Percentiles rank a stretch among this genome's conserved stretches.
phyloP scores from a whole-genome alignment of 2,329 filamentous ascomycete species.

The Trichoderma sp. region DNA sequence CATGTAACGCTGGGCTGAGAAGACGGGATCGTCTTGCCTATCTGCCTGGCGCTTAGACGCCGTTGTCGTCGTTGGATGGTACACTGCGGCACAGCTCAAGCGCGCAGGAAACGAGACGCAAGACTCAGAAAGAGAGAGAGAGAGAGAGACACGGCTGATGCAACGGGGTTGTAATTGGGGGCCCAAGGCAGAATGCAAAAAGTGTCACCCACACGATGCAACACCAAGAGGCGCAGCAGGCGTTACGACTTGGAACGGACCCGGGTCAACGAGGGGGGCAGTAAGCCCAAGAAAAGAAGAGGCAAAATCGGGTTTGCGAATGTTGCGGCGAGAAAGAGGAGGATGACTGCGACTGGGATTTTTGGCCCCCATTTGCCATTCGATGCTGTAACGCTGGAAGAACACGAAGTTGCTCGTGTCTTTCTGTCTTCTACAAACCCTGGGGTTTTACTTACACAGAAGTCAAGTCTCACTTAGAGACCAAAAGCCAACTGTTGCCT shows the following conservation, averaged over 20 bases:
- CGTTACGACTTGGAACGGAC: not conserved
- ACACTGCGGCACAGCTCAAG: not conserved
- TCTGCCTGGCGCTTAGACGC: not conserved
- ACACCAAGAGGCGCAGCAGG: not conserved
- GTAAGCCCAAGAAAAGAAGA: too few species aligned
- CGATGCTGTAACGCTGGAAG: too few species aligned
- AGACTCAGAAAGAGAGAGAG: too few species aligned
- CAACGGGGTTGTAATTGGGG: not conserved
- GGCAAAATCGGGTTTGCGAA: too few species aligned
- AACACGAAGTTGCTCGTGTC: too few species aligned
- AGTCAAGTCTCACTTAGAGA: not conserved
- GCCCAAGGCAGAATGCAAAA: not conserved
- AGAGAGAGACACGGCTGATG: not conserved
- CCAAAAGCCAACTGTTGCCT: not conserved
- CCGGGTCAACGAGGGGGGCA: too few species aligned
- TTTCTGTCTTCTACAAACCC: too few species aligned
- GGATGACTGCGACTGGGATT: slow-evolving; percentile 1
- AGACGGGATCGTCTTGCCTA: not conserved
- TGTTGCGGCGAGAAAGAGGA: too few species aligned
- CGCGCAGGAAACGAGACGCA: too few species aligned
- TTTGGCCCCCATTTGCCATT: not conserved
- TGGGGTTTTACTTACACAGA: too few species aligned
- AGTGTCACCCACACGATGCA: not conserved
- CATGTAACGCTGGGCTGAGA: slow-evolving; percentile 4
- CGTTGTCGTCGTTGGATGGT: not conserved